Evolutionary conservation across 2,329 filamentous ascomycete genomes (phyloP).

Genomic region (Fusarium bactridioides): DNA sequence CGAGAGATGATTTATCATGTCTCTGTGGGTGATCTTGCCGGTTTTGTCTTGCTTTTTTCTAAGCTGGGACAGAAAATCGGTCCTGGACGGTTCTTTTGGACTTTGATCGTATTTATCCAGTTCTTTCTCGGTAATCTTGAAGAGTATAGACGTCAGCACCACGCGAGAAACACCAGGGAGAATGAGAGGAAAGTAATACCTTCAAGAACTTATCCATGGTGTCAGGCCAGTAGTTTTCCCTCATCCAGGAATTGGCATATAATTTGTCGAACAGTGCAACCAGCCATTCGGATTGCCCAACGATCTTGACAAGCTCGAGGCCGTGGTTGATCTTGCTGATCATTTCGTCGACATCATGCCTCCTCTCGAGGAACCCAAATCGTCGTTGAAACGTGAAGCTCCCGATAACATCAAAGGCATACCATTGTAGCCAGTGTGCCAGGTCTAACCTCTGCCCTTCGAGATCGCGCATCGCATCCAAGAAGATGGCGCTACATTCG

Average conservation of each 20-base stretch:
- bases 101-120: background rate
- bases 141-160: fast-evolving
- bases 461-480: background rate
- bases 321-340: background rate
- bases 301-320: background rate
- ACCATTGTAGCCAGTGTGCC: background rate
- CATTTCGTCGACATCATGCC: background rate
- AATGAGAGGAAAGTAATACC: background rate
- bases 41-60: background rate
- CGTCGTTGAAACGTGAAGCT: background rate
- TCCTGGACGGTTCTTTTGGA: background rate
- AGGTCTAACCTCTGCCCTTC: background rate
- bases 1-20: background rate
- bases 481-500: background rate
- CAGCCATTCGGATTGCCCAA: background rate
- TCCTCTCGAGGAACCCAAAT: background rate
- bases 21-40: background rate
- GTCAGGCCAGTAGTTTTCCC: background rate
- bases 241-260: background rate
- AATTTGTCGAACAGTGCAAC: background rate
- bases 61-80: background rate
- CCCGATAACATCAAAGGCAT: background rate
- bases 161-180: fast-evolving
- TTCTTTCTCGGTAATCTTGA: background rate
- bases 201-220: background rate